Evolutionary conservation across 169 alveolate species (phyloP), one percentile per base, ranked within the genome.

Genomic region (Babesia divergens): DNA sequence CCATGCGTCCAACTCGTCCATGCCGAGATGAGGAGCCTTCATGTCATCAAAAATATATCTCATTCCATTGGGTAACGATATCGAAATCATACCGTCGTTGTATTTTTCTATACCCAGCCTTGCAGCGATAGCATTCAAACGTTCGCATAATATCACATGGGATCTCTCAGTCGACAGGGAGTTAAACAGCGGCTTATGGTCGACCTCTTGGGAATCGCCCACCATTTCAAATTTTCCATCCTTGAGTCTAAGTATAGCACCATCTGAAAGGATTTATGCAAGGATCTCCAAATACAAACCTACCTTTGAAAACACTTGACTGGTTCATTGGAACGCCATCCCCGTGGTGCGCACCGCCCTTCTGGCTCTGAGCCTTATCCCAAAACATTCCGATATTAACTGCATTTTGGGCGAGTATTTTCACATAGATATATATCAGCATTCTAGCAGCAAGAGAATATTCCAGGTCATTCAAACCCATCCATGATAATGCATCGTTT

Each of bases 371-470:
- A 16, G 58, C 32, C n/a, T 49, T 37, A 3, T 22, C n/a, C 5
- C 11, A n/a, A 3, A 7, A 2, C 14, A 9, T 38, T n/a, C 28
- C 72, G n/a, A 62, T 18, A 0, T 49, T 5, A 0, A 62, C 32
- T 13, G 59, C 72, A 44, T 11, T 44, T 8, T 42, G 35, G 3
- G 60, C 60, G 20, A 62, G 5, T 1, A 62, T 35, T n/a, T 62
- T 62, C 1, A 60, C 72, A 26, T 34, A 62, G 3, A 62, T 47
- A 32, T 62, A 62, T 22, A 44, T 44, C 20, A 62, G 43, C 26
- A 24, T 44, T 0, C 51, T 6, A 14, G 56, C 47, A 5, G 29
- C 59, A 7, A 46, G 4, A 18, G 59, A 46, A 22, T 31, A 14
- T 1, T 8, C 22, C 18, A 3, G 31, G 34, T 62, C 60, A 28